Conservation (phyloP, 768 basidiomycete genomes). For the Pleurotus platypus region DNA sequence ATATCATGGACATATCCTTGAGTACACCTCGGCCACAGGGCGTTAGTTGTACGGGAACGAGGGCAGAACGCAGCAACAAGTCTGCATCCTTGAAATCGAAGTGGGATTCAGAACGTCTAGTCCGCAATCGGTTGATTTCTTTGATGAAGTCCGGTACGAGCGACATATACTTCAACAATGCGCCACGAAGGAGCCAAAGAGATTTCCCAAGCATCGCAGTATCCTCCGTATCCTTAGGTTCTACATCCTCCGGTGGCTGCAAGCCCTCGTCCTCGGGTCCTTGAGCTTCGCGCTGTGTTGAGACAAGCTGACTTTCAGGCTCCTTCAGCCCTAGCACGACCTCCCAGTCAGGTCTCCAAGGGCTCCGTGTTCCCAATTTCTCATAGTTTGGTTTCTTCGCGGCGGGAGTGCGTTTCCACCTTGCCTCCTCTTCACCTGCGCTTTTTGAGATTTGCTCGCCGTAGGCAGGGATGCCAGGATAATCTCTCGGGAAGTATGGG, state of each 20-base stretch:
- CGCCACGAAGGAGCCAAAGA: conserved; percentile 73
- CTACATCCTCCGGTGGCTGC: not conserved
- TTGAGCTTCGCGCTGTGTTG: conserved; percentile 53
- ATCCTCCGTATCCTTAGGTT: conserved; percentile 14
- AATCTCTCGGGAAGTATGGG: conserved; percentile 80
- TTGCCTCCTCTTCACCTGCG: conserved; percentile 49
- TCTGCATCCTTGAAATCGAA: conserved; percentile 28
- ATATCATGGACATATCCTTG: conserved; percentile 71
- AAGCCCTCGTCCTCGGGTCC: conserved; percentile 21
- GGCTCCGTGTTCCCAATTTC: conserved; percentile 60
- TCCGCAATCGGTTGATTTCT: conserved; percentile 57
- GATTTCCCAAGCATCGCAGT: not conserved
- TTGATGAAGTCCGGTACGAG: conserved; percentile 41
- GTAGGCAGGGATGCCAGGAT: conserved; percentile 56
- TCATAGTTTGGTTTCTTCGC: conserved; percentile 79
- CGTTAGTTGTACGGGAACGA: conserved; percentile 63
- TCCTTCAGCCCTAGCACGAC: conserved; percentile 53
- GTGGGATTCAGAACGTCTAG: conserved; percentile 47
- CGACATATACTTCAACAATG: conserved; percentile 19
- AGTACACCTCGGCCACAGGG: conserved; percentile 70
- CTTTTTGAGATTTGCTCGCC: conserved; percentile 41
- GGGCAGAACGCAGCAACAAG: conserved; percentile 52
- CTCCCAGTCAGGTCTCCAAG: conserved; percentile 79
- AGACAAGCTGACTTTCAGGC: conserved; percentile 30
- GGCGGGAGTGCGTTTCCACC: conserved; percentile 81